These are phyloP conservation scores for Mortierella sp. DNA, from an alignment of 371 early-diverging fungal species.

Conservation along the genomic window DNA sequence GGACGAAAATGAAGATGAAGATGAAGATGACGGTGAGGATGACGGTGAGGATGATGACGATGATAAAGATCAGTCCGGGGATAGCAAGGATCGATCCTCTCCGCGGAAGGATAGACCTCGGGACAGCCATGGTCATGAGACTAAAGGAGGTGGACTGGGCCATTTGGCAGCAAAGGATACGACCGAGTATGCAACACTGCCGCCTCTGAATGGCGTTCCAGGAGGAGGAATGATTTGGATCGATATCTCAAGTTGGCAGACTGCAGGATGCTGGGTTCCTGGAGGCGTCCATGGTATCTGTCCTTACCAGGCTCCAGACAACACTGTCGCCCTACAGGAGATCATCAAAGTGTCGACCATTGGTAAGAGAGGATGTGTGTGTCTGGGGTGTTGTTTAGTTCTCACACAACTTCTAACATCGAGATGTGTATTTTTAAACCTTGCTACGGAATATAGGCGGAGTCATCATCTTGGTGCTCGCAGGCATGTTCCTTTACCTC, in stretches of 20 bases:
- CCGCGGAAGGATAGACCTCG: not conserved
- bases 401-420: not conserved
- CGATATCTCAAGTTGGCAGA: conserved; percentile 55
- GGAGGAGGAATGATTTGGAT: conserved; percentile 46
- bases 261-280: conserved; percentile 54
- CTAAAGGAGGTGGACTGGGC: no score
- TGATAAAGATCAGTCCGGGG: not conserved
- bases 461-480: conserved; percentile 35
- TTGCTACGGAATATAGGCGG: conserved; percentile 19
- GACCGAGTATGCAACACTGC: not conserved
- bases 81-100: not conserved
- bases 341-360: conserved; percentile 51
- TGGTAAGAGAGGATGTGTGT: conserved; percentile 35
- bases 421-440: not conserved
- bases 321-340: conserved; percentile 46
- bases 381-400: no score
- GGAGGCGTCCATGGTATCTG: conserved; percentile 41
- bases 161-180: not conserved
- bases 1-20: conserved; percentile 1
- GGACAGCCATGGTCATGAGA: no score
- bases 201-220: not conserved
- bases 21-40: not conserved
- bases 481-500: conserved; percentile 35
- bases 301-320: conserved; percentile 41
- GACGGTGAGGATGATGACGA: conserved; percentile 2